Base-by-base conservation (phyloP, 495 filamentous ascomycete genomes). In the Pyrenopolyporus hunteri region DNA sequence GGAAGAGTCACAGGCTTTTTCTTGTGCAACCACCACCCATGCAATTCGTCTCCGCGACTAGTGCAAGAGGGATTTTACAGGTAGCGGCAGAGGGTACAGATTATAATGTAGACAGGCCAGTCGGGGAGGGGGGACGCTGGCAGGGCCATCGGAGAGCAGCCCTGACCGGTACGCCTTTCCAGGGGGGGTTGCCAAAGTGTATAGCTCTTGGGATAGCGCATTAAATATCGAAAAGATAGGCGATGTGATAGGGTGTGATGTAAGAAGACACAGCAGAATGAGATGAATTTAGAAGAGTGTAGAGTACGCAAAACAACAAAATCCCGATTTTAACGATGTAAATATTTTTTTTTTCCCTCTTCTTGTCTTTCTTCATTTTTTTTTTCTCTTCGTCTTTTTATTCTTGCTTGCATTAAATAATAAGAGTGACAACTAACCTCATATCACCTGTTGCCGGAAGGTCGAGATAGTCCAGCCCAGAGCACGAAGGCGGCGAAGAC, bases 391-490 rank as follows among this genome's bases (percentile, higher is more conserved):
- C 40, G 13, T 29, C 9, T 9, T 29, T 29, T 29, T 9, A 5
- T 29, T 29, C 26, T 29, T 29, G 4, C 26, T 29, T 29, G 4
- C 9, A 5, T 43, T 23, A 45, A 22, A 4, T 3, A 8, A 31
- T 6, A 49, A 23, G 29, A 1, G 6, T 17, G 8, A 43, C 1
- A 44, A 39, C 77, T 66, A 63, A 79, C 75, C 78, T 74, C 76
- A 80, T 79, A 70, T 80, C 76, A 78, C 74, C 64, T 63, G 74
- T 64, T 26, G 72, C 66, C 44, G 72, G 73, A 54, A 78, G 70
- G 40, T 80, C 78, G 49, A 80, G 71, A 60, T 79, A 80, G 60
- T 78, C 76, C 65, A 80, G 72, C 74, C 76, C 78, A 61, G 73
- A 59, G 64, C 76, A 76, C 44, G 76, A 73, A 55, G 72, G 69